phyloP scores from a whole-genome alignment of 257 asterid species.

The Plantago major region DNA sequence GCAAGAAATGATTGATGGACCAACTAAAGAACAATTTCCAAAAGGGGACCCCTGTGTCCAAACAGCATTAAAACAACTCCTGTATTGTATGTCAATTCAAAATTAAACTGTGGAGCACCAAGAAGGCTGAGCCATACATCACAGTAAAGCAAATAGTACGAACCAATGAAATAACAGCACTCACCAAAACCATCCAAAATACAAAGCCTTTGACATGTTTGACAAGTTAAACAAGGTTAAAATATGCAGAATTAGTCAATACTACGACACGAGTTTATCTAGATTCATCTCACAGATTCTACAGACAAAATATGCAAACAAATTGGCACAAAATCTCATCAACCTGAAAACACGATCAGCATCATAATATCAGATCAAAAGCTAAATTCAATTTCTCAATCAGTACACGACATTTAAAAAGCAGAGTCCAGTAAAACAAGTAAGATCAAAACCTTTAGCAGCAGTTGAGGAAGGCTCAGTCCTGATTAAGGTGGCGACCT shows the following conservation, averaged over 20 bases:
- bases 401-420: too few relatives aligned
- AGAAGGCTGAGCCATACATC: not conserved
- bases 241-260: not conserved
- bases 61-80: not conserved
- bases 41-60: constrained; percentile 3
- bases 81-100: not conserved
- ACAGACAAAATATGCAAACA: not conserved
- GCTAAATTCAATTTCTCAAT: not conserved
- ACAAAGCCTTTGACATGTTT: not conserved
- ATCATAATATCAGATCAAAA: constrained; percentile 1
- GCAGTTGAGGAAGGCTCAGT: constrained; percentile 43
- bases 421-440: too few relatives aligned
- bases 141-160: not conserved
- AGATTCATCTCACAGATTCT: not conserved
- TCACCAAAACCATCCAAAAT: not conserved
- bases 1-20: not conserved
- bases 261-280: not conserved
- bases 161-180: constrained; percentile 3
- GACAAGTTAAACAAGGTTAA: not conserved
- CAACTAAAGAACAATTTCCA: not conserved
- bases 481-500: constrained; percentile 30
- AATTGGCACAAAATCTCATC: not conserved
- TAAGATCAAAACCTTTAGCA: constrained; percentile 32
- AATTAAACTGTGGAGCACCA: not conserved
- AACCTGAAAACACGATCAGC: not conserved